phyloP scores from a whole-genome alignment of 2,329 filamentous ascomycete species.

The Hawksworthiomyces lignivorus region DNA sequence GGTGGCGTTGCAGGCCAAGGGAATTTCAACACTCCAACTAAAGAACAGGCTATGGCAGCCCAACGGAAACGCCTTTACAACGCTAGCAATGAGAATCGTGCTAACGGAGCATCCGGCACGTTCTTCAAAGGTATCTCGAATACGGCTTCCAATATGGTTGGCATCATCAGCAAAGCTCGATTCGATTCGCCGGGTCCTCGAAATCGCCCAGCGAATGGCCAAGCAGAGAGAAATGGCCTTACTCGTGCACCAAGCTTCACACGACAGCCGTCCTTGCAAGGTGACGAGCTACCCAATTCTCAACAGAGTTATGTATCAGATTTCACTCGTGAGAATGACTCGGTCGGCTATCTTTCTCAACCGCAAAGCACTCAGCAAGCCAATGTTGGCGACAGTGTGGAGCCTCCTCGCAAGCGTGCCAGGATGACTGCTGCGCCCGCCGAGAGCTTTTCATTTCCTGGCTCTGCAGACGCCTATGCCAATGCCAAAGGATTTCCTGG shows the following conservation, averaged over 20 bases:
- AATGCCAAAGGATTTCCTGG: constrained; percentile 46
- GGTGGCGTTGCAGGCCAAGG: constrained; percentile 64
- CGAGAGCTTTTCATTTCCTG: constrained; percentile 46
- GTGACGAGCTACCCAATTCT: constrained; percentile 66
- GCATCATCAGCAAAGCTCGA: constrained; percentile 91
- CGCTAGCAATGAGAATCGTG: constrained; percentile 58
- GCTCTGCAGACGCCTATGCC: constrained; percentile 31
- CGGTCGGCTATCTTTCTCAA: constrained; percentile 56
- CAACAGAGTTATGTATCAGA: constrained; percentile 79
- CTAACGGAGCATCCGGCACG: constrained; percentile 65
- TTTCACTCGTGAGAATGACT: constrained; percentile 65
- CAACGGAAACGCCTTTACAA: constrained; percentile 90
- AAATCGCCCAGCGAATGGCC: constrained; percentile 28
- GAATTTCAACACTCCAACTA: constrained; percentile 87
- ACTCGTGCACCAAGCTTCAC: constrained; percentile 62
- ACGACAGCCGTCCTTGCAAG: constrained; percentile 64
- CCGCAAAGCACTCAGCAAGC: constrained; percentile 29
- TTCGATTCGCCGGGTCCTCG: constrained; percentile 80
- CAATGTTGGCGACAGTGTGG: constrained; percentile 50
- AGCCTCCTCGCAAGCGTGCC: constrained; percentile 77
- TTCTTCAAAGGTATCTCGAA: constrained; percentile 97
- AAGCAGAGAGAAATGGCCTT: constrained; percentile 40
- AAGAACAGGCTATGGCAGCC: constrained; percentile 97
- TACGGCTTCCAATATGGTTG: constrained; percentile 86
- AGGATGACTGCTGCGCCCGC: constrained; percentile 48